Evolutionary conservation across 768 basidiomycete genomes (phyloP), one percentile per base, ranked within the genome.

Genomic region (Rhodotorula kratochvilovae): DNA sequence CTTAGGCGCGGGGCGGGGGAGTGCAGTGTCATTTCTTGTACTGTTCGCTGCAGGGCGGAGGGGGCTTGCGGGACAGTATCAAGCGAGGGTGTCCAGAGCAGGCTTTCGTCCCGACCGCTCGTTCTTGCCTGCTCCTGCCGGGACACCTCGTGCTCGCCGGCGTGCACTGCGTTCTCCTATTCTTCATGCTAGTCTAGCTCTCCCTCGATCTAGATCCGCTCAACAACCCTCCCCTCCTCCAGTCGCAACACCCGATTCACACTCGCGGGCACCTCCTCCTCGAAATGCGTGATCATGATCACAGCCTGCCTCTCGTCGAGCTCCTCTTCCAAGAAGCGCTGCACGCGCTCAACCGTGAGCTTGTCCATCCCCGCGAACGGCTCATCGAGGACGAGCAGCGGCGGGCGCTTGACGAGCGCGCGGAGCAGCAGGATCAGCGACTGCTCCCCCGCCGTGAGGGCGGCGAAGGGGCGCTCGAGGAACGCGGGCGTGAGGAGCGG

Each of bases 341-440:
- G 82, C 53, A 87, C 90, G 48, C 85, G 85, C 27, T 80, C 80
- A 42, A 94, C 86, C 87, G 91, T 90, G 11, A 79, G 81, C 55
- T 86, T 87, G 73, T 90, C 90, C 91, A 98, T 94, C 35, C 93
- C 94, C 33, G 90, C 88, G 86, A 91, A 93, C 16, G 88, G 90
- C 79, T 99, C 95, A 77, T 99, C 95, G 51, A 98, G 81, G 17
- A 97, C 82, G 13, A 98, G 83, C 45, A 99, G 78, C 65, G 84
- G 85, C 6, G 90, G 89, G 23, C 83, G 81, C 23, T 85, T 85
- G 16, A 94, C 91, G 45, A 96, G 82, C 36, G 93, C 90, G 27
- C 93, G 86, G 85, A 94, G 87, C 54, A 97, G 84, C 48, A 98
- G 81, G 29, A 92, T 86, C 56, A 94, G 80, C 56, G 87, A 85